A percentile compares a stretch with the other conserved stretches of the same genome.
Evolutionary conservation across 768 basidiomycete species (phyloP).

Genomic region (Lentinula lateritia): DNA sequence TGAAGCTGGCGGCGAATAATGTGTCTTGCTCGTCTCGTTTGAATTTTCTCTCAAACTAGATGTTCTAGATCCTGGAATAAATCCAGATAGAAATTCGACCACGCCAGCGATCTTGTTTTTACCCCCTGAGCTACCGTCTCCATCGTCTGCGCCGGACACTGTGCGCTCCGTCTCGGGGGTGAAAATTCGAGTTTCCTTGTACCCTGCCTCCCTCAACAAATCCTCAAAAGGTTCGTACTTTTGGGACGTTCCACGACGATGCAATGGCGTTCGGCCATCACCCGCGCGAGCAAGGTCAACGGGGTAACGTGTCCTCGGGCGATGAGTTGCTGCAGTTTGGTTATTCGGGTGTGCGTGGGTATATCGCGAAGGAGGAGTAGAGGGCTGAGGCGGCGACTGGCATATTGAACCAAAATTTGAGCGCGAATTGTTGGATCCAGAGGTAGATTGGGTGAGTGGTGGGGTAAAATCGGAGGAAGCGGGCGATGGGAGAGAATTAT

Average conservation of each 20-base stretch:
- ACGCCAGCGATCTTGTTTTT: slow-evolving; percentile 48
- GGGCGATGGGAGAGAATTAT: not conserved
- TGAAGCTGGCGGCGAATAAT: slow-evolving; percentile 13
- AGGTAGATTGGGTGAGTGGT: slow-evolving; percentile 30
- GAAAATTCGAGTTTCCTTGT: slow-evolving; percentile 87
- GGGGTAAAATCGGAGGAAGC: slow-evolving; percentile 32
- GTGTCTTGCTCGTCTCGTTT: slow-evolving; percentile 1
- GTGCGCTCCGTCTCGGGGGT: slow-evolving; percentile 73
- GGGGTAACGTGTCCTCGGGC: slow-evolving; percentile 46
- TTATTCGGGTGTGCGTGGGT: slow-evolving; percentile 12
- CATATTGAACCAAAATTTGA: slow-evolving; percentile 22
- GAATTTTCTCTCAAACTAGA: slow-evolving; percentile 3
- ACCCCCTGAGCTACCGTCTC: slow-evolving; percentile 18
- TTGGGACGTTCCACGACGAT: slow-evolving; percentile 72
- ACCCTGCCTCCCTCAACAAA: slow-evolving; percentile 80
- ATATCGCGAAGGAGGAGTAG: slow-evolving; percentile 29
- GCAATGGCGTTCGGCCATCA: slow-evolving; percentile 60
- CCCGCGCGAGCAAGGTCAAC: slow-evolving; percentile 29
- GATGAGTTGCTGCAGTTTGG: slow-evolving; percentile 15
- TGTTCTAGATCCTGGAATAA: slow-evolving; percentile 38
- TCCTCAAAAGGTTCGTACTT: slow-evolving; percentile 85
- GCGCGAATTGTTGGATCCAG: slow-evolving; percentile 9
- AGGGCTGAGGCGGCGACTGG: slow-evolving; percentile 34
- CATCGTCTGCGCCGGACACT: slow-evolving; percentile 20
- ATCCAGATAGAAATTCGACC: slow-evolving; percentile 60